Base-by-base conservation (phyloP, 495 filamentous ascomycete species). In the Trichocladium uniseriatum region DNA sequence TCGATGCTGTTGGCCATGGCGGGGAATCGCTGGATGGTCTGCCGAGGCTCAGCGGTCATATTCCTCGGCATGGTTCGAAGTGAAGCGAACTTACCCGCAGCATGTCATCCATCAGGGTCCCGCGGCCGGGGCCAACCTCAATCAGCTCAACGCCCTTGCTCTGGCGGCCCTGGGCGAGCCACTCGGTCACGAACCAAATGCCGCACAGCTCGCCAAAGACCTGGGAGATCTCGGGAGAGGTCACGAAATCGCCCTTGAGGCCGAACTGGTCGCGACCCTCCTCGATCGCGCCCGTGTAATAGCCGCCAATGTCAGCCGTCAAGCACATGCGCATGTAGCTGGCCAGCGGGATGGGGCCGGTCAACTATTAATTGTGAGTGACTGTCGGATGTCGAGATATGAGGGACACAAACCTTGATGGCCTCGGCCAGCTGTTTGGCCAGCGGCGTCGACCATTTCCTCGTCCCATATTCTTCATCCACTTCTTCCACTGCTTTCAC, bases 321-420 rank as follows among this genome's bases (percentile, higher is more conserved):
- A 98, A 81, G 64, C 91, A 95, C 81, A 96, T 92, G 60, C 92
- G 89, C 92, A 98, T 98, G 67, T 89, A 98, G 32, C 86, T 79
- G 20, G 92, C 90, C 45, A 98, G 79, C 5, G 92, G 84, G 35
- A 96, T 82, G 5, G 92, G 92, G 2, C 92, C 92, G 14, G 91
- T 96, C 44, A 77, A 74, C 78, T 86, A 20, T 27, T 19, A 9
- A 3, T 58, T 54, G 39, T 50, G 3, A 38, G 55, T 24, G 10
- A 44, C 41, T 15, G 35, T 47, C n/a, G n/a, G n/a, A n/a, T n/a
- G n/a, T n/a, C n/a, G n/a, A n/a, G n/a, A 35, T 4, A 38, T 2
- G n/a, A 9, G 37, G 16, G 32, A 15, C 8, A 48, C 56, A 50
- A 69, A 94, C 89, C 53, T 81, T 80, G 57, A 97, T 92, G 27